phyloP scores from a whole-genome alignment of 2,329 filamentous ascomycete genomes.

The Tetracladium maxilliforme region DNA sequence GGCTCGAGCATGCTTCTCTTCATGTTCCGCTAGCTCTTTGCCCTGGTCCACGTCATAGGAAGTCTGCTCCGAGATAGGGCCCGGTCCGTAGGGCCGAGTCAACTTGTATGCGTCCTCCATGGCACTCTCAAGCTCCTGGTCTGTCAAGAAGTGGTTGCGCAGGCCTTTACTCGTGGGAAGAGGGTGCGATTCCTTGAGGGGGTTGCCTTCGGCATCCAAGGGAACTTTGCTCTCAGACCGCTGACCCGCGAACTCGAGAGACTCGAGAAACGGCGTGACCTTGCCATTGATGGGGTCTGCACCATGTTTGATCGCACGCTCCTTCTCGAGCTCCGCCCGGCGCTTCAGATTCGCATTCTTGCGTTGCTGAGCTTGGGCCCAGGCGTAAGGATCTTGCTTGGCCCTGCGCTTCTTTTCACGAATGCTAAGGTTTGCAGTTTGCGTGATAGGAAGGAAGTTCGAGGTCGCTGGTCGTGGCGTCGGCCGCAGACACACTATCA shows the following conservation, averaged over 20 bases:
- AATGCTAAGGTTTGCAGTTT: slow-evolving; percentile 56
- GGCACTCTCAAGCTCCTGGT: slow-evolving; percentile 50
- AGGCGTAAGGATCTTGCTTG: slow-evolving; percentile 70
- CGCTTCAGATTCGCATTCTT: slow-evolving; percentile 72
- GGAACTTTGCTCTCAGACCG: slow-evolving; percentile 9
- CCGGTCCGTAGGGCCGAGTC: slow-evolving; percentile 49
- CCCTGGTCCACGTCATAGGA: slow-evolving; percentile 19
- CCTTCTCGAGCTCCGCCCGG: slow-evolving; percentile 50
- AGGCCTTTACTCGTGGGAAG: slow-evolving; percentile 33
- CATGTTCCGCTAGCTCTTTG: slow-evolving; percentile 23
- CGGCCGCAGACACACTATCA: slow-evolving; percentile 44
- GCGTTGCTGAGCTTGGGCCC: slow-evolving; percentile 67
- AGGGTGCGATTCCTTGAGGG: slow-evolving; percentile 19
- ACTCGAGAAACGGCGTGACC: slow-evolving; percentile 69
- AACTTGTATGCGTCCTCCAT: slow-evolving; percentile 54
- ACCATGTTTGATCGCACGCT: slow-evolving; percentile 52
- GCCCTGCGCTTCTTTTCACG: no score
- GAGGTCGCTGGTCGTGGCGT: slow-evolving; percentile 27
- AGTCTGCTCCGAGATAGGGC: slow-evolving; percentile 17
- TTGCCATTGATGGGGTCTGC: slow-evolving; percentile 70
- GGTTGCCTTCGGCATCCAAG: slow-evolving; percentile 28
- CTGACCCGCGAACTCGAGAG: slow-evolving; percentile 47
- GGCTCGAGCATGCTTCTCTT: slow-evolving; percentile 48
- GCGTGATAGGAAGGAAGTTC: slow-evolving; percentile 41
- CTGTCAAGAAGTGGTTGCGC: slow-evolving; percentile 65